Evolutionary conservation across 164 flowering plant species (phyloP), one percentile per base, ranked within the genome.

Genomic region (Taxillus chinensis): DNA sequence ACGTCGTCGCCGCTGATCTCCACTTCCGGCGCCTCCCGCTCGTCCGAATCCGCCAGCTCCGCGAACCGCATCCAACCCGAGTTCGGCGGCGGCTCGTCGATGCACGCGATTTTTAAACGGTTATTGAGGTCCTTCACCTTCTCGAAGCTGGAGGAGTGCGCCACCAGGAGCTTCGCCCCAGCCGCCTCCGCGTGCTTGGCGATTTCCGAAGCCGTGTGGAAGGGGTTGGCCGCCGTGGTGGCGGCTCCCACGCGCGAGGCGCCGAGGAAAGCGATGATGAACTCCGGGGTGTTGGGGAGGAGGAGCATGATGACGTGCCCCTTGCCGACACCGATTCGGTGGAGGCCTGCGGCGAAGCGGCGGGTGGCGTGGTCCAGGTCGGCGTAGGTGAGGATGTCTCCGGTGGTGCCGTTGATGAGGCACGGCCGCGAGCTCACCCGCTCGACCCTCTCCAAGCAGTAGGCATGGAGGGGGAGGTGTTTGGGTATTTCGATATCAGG

Each of bases 181-280:
- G 92, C 77, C 4, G 73, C 61, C 0, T 40, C 17, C 49, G 74
- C 38, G 51, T 90, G 96, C 65, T 82, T 87, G 67, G 61, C 72
- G 45, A 86, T 73, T 62, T 90, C 95, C 0, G 81, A 45, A 6
- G 82, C 16, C 0, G 95, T 90, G 79, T 70, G 86, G 74, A 78
- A 83, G 0, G 96, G 95, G 60, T 87, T 90, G 16, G 85, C 90
- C 3, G 90, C 71, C 59, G 96, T 87, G 52, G 82, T 60, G n/a
- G 81, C 57, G 8, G 92, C 96, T 2, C 96, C 96, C 57, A 82
- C 59, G 77, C 83, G 77, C 67, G 92, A 84, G 13, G 92, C 86
- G 0, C 79, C 95, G 57, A 90, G 51, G 77, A 90, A 87, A n/a
- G 90, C 53, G 75, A 90, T 77, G 49, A 74, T 80, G 63, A 90